Base-by-base conservation (phyloP, 352 stramenopile genomes). In the Nothophytophthora sp. region DNA sequence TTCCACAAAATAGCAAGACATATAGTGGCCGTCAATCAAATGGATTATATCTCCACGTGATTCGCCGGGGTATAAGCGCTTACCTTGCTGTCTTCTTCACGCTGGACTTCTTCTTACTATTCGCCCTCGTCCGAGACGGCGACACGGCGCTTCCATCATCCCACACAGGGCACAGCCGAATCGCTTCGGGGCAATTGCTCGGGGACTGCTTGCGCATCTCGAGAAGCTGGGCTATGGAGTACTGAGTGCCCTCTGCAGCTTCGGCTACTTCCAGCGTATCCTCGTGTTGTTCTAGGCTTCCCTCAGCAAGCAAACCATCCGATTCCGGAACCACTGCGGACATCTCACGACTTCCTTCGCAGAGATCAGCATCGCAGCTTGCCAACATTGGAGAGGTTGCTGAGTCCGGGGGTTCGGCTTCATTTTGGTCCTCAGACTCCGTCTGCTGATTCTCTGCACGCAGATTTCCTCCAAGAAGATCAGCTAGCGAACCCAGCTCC, bases 401-500 rank as follows among this genome's bases (percentile, higher is more conserved):
- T 16, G 13, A 10, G 29, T 15, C 29, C 11, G 27, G 27, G 12
- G 27, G 6, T 10, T 35, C 12, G 29, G 12, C 29, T 35, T 15
- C 29, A 10, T 10, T 23, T 20, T 13, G 10, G 18, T 6, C 16
- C 12, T 48, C n/a, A 8, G 19, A 24, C 12, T 36, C 22, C 22
- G 4, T 19, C 23, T 44, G 30, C 38, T 44, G 6, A 8, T 44
- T n/a, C 6, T 54, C 49, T 6, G 41, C 8, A 28, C 28, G 12
- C 1, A 34, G 12, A 13, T 42, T 60, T 50, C 63, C 50, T 13
- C 54, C 47, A 16, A 73, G 38, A 25, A 58, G 55, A 28, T 70
- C 59, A 37, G 54, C 63, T 5, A 73, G 32, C 7, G 63, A 73
- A 25, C 63, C 63, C 20, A 73, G 30, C 39, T 73, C 59, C 16